These are phyloP conservation scores for Fonsecaea nubica DNA, from an alignment of 2,329 filamentous ascomycete species.

Conservation along the genomic window DNA sequence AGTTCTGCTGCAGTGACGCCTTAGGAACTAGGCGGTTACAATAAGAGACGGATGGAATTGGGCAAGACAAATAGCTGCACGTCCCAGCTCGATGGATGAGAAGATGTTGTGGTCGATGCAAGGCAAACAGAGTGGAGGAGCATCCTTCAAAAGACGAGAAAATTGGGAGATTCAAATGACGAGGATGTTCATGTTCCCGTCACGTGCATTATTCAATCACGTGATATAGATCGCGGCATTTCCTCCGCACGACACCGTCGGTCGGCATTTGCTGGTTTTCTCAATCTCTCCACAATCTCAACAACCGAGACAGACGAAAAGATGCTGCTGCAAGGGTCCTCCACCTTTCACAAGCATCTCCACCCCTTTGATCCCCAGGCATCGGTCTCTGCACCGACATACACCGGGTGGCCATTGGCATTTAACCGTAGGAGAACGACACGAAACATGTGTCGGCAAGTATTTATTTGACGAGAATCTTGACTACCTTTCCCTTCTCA, in stretches of 20 bases:
- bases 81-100: background rate
- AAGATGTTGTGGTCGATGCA: background rate
- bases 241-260: background rate
- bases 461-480: constrained; percentile 3
- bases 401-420: constrained; percentile 19
- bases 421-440: constrained; percentile 17
- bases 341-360: constrained; percentile 9
- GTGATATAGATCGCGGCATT: background rate
- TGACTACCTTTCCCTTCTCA: background rate
- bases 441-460: constrained; percentile 11
- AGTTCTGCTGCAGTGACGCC: background rate
- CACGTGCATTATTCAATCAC: background rate
- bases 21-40: background rate
- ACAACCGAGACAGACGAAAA: background rate
- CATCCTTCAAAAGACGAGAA: background rate
- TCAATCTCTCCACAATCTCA: constrained; percentile 5
- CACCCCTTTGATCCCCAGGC: background rate
- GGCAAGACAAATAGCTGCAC: background rate
- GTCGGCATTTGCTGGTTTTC: constrained; percentile 1
- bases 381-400: constrained; percentile 20
- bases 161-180: background rate
- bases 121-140: background rate
- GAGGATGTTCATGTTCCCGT: background rate
- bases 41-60: background rate
- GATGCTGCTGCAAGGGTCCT: background rate